These are phyloP conservation scores for Plasmodium knowlesi DNA, from an alignment of 169 alveolate species.

Conservation along the genomic window DNA sequence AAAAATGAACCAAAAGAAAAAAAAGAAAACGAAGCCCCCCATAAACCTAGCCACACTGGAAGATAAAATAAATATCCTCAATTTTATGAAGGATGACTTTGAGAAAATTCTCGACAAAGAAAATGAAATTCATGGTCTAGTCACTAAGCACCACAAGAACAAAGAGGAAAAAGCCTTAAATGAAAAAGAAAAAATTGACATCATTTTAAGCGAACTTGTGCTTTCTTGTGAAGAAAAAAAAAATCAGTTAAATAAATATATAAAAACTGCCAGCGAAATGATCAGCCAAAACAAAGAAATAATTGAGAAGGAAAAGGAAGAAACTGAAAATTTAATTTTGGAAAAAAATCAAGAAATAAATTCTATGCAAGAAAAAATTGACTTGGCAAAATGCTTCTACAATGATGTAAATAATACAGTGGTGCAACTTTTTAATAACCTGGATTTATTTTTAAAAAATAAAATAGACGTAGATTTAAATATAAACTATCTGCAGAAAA, in stretches of 20 bases:
- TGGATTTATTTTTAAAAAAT: conserved; percentile 30
- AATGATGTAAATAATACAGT: conserved; percentile 22
- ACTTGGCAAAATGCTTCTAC: conserved; percentile 2
- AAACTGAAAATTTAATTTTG: background rate
- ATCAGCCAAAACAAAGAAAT: conserved; percentile 34
- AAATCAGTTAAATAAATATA: conserved; percentile 30
- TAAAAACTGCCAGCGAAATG: conserved; percentile 45
- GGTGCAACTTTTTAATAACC: conserved; percentile 18
- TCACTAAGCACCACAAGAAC: background rate
- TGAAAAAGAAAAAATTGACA: conserved; percentile 52
- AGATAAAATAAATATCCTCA: conserved; percentile 37
- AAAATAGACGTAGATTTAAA: conserved; percentile 34
- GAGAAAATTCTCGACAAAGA: conserved; percentile 40
- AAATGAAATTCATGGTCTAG: conserved; percentile 7
- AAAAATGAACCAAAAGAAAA: conserved; percentile 37
- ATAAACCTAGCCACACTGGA: conserved; percentile 33
- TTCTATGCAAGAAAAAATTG: conserved; percentile 44
- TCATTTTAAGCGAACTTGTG: conserved; percentile 40
- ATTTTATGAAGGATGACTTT: conserved; percentile 66
- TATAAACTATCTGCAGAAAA: background rate
- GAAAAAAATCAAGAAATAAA: conserved; percentile 43
- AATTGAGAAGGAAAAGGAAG: conserved; percentile 33
- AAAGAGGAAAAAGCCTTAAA: conserved; percentile 28
- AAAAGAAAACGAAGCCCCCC: conserved; percentile 12
- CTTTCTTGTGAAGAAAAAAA: conserved; percentile 49